Conservation (phyloP, 1,139 yeast genomes). For the Diutina catenulata region DNA sequence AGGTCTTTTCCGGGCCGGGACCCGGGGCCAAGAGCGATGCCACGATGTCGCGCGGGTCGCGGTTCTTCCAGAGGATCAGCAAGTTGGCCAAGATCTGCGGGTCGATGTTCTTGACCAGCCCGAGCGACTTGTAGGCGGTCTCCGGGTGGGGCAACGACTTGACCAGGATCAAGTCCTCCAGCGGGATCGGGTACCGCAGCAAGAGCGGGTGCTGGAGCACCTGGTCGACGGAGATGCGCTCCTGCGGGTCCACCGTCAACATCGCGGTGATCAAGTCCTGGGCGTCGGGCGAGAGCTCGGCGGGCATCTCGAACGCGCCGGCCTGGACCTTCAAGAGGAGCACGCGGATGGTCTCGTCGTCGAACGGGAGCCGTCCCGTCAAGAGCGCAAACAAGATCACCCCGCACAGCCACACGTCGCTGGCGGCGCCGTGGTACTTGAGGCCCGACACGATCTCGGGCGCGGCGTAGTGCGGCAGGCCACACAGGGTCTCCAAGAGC, state of each 20-base stretch:
- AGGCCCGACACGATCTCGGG: conserved; percentile 77
- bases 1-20: conserved; percentile 62
- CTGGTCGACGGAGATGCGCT: conserved; percentile 43
- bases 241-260: conserved; percentile 68
- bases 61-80: conserved; percentile 65
- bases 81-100: conserved; percentile 54
- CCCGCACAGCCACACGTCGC: conserved; percentile 85
- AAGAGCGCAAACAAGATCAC: conserved; percentile 65
- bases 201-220: conserved; percentile 72
- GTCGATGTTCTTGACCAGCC: conserved; percentile 41
- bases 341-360: conserved; percentile 67
- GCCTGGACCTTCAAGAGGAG: conserved; percentile 62
- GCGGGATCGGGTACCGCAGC: conserved; percentile 44
- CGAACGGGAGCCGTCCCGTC: conserved; percentile 74
- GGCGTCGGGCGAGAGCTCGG: conserved; percentile 52
- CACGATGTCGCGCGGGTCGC: conserved; percentile 45
- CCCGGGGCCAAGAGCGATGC: conserved; percentile 43
- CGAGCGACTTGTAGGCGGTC: conserved; percentile 40
- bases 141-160: conserved; percentile 53
- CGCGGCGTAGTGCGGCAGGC: conserved; percentile 81
- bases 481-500: conserved; percentile 68
- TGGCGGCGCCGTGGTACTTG: conserved; percentile 71
- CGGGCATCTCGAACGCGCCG: conserved; percentile 65
- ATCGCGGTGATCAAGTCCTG: conserved; percentile 59
- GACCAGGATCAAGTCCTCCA: conserved; percentile 37